A percentile compares a stretch with the other conserved stretches of the same genome.
These are phyloP conservation scores for Aspergillus sparsus DNA, from an alignment of 495 filamentous ascomycete species.

Conservation along the genomic window DNA sequence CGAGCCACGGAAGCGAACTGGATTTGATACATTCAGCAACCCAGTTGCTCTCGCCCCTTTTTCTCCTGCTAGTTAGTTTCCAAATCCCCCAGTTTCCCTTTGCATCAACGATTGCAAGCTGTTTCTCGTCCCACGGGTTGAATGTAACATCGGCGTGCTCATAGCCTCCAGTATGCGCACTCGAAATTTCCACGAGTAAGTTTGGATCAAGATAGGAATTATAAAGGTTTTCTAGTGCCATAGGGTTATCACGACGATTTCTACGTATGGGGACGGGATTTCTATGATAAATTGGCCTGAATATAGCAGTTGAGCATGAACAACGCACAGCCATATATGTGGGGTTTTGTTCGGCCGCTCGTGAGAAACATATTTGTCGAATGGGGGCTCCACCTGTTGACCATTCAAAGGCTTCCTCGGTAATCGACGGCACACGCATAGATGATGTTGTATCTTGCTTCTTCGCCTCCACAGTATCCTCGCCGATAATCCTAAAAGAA, in stretches of 20 bases:
- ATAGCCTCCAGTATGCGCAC: slow-evolving; percentile 54
- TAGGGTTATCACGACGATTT: slow-evolving; percentile 21
- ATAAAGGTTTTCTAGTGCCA: slow-evolving; percentile 21
- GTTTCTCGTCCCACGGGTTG: slow-evolving; percentile 69
- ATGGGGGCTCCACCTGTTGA: slow-evolving; percentile 58
- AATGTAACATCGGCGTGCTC: slow-evolving; percentile 74
- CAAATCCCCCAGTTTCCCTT: slow-evolving; percentile 75
- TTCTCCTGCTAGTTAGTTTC: slow-evolving; percentile 57
- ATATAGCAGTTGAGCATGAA: slow-evolving; percentile 54
- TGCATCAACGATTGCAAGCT: slow-evolving; percentile 73
- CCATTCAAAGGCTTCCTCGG: slow-evolving; percentile 55
- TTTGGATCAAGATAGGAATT: slow-evolving; percentile 62
- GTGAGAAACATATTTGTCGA: slow-evolving; percentile 65
- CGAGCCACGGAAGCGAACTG: slow-evolving; percentile 34
- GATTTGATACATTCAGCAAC: slow-evolving; percentile 27
- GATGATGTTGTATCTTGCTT: slow-evolving; percentile 17
- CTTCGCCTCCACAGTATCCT: slow-evolving; percentile 35
- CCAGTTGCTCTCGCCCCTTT: slow-evolving; percentile 32
- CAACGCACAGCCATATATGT: slow-evolving; percentile 67
- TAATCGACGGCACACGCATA: slow-evolving; percentile 38
- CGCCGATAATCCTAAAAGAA: slow-evolving; percentile 38
- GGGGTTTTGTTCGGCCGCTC: slow-evolving; percentile 46
- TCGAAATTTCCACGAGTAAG: slow-evolving; percentile 57
- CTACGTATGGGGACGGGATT: slow-evolving; percentile 34
- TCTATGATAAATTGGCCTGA: slow-evolving; percentile 55